phyloP scores from a whole-genome alignment of 208 protist species.

The Trichomonas gallinae region DNA sequence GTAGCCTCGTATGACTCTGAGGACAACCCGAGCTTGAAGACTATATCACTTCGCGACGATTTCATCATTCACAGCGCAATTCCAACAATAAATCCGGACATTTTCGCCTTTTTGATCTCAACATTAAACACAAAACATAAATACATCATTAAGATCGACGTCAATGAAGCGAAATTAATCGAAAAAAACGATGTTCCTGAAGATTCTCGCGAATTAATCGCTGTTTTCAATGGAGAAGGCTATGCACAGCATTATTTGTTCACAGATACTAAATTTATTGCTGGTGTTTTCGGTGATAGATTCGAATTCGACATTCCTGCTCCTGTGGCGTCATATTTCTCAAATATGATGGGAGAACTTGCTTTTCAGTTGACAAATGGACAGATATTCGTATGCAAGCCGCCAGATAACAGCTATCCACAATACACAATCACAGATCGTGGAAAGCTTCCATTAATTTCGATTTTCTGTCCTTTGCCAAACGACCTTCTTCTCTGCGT shows the following conservation, averaged over 20 bases:
- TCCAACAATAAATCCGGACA: neutral
- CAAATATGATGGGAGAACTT: neutral
- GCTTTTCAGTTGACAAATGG: neutral
- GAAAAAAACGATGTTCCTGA: neutral
- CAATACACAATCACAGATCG: neutral
- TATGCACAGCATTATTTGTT: neutral
- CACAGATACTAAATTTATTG: neutral
- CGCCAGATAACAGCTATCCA: too few species aligned
- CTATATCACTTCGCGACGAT: neutral
- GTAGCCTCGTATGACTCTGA: neutral
- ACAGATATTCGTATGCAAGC: neutral
- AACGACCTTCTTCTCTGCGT: conserved; percentile 1
- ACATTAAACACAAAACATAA: neutral
- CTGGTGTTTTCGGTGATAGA: neutral
- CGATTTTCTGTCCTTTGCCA: neutral
- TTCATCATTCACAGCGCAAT: neutral
- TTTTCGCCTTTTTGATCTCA: neutral
- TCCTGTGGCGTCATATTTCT: neutral
- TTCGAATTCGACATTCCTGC: neutral
- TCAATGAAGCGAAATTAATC: neutral
- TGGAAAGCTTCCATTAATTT: neutral
- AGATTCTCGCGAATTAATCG: neutral
- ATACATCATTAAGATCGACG: neutral
- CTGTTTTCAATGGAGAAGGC: neutral
- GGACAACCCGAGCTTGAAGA: neutral